Conservation (phyloP, 345 rosid genomes). For the Raphanus sativus region DNA sequence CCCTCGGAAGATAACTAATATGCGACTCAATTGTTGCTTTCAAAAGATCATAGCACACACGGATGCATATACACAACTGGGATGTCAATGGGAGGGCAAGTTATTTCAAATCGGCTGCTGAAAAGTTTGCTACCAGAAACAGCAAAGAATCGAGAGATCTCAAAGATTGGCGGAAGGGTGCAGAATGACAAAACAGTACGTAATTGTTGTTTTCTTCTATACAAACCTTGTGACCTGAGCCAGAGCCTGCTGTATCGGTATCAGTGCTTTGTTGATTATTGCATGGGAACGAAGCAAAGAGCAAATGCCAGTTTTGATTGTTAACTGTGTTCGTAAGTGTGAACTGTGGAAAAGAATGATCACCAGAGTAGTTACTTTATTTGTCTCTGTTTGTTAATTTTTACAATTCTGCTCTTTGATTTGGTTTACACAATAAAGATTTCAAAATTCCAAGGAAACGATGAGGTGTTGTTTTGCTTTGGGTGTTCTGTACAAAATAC, state of each 20-base stretch:
- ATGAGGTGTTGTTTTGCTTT: conserved; percentile 19
- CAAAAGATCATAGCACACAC: background rate
- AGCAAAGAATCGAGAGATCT: background rate
- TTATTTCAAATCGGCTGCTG: background rate
- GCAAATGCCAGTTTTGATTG: background rate
- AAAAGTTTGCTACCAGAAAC: background rate
- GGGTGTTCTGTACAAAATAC: conserved; percentile 37
- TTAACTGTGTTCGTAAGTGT: conserved; percentile 4
- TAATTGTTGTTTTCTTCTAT: background rate
- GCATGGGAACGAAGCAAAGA: background rate
- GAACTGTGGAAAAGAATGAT: conserved; percentile 1
- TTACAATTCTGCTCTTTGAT: conserved; percentile 13
- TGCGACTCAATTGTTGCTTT: background rate
- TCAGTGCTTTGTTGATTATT: background rate
- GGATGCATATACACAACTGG: no score
- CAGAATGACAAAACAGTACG: background rate
- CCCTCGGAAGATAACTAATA: background rate
- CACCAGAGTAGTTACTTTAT: background rate
- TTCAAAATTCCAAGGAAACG: background rate
- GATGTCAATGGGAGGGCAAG: background rate
- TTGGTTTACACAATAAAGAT: conserved; percentile 1
- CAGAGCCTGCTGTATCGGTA: background rate
- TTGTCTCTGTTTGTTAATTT: background rate
- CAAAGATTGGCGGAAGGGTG: background rate
- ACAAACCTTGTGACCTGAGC: background rate